phyloP scores from a whole-genome alignment of 805 yeast genomes.

The Isabelozyma heimii region DNA sequence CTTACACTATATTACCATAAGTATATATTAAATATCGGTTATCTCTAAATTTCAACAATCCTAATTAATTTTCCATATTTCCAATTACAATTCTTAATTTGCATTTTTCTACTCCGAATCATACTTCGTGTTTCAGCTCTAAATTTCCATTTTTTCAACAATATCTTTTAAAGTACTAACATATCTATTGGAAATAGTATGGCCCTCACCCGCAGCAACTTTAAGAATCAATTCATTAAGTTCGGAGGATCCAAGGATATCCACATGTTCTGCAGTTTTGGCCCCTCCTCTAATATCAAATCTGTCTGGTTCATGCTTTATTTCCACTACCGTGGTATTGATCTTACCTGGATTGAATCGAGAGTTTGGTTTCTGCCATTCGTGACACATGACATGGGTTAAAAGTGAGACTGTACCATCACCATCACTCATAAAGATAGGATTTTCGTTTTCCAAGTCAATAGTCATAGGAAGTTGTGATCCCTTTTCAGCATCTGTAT shows the following conservation, averaged over 20 bases:
- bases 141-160: constrained; percentile 53
- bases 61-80: no score
- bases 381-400: constrained; percentile 88
- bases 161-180: constrained; percentile 62
- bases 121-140: neutral
- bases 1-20: no score
- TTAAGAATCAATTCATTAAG: constrained; percentile 80
- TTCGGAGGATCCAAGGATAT: constrained; percentile 89
- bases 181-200: constrained; percentile 56
- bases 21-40: no score
- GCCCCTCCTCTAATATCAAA: constrained; percentile 97
- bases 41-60: no score
- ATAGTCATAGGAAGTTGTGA: constrained; percentile 66
- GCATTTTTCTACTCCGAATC: neutral
- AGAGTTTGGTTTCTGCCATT: constrained; percentile 69
- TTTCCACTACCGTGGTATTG: constrained; percentile 79
- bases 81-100: no score
- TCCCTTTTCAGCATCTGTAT: constrained; percentile 58
- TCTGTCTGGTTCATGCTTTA: constrained; percentile 88
- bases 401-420: constrained; percentile 92
- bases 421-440: constrained; percentile 86
- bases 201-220: constrained; percentile 82
- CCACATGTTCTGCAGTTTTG: constrained; percentile 96
- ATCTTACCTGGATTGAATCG: constrained; percentile 78
- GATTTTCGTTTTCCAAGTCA: constrained; percentile 55